Conservation (phyloP, 2,329 filamentous ascomycete genomes). For the Lachnum nothofagi region DNA sequence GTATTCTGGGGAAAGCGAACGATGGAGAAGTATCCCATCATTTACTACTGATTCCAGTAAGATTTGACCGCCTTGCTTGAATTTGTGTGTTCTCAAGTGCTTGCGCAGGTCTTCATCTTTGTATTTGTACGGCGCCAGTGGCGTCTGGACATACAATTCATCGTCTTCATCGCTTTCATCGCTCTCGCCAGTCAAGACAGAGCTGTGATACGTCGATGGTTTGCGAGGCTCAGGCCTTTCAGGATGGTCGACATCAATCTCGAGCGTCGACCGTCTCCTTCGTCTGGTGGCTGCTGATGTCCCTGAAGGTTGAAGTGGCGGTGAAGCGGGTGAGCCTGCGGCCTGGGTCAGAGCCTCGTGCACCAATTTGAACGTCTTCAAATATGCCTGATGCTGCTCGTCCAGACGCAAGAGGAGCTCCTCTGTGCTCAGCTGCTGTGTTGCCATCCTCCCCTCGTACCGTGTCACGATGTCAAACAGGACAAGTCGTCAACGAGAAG, state of each 20-base stretch:
- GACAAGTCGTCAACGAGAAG: not conserved
- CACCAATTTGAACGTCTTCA: constrained; percentile 23
- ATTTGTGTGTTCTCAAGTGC: constrained; percentile 40
- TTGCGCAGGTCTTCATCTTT: constrained; percentile 41
- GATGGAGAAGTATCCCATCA: constrained; percentile 18
- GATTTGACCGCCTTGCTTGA: constrained; percentile 37
- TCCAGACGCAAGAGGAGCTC: constrained; percentile 25
- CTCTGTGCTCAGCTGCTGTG: constrained; percentile 12
- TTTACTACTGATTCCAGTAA: constrained; percentile 35
- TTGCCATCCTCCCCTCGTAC: not conserved
- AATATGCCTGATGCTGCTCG: constrained; percentile 26
- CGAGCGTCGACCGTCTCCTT: constrained; percentile 14
- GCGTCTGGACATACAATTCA: constrained; percentile 36
- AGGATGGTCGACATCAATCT: constrained; percentile 10
- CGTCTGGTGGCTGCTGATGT: not conserved
- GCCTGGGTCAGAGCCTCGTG: constrained; percentile 24
- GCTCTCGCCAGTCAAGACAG: constrained; percentile 31
- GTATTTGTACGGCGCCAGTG: constrained; percentile 37
- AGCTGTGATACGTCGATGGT: constrained; percentile 17
- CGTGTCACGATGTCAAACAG: not conserved
- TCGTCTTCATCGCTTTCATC: constrained; percentile 36
- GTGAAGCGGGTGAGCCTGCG: not conserved
- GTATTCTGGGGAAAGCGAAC: constrained; percentile 21
- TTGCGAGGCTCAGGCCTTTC: not conserved
- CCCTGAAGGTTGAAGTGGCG: not conserved